A percentile compares a stretch with the other conserved stretches of the same genome.
phyloP scores from a whole-genome alignment of 2,329 filamentous ascomycete species.

The Madurella fahalii region DNA sequence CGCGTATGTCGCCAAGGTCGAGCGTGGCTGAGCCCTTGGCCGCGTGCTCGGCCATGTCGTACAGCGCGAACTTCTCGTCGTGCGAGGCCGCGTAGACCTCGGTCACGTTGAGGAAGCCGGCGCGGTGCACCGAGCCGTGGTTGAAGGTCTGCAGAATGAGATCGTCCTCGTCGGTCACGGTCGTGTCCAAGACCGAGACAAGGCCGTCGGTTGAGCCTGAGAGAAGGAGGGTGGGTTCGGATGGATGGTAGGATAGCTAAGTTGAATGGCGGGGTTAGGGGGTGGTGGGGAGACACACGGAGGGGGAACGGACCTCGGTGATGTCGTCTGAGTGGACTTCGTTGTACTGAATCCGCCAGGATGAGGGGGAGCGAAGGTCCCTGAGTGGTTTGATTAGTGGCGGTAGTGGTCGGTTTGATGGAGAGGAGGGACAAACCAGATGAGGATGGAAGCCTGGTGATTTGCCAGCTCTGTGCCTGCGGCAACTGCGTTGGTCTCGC shows the following conservation, averaged over 20 bases:
- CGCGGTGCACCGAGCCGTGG: constrained; percentile 69
- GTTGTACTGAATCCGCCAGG: constrained; percentile 51
- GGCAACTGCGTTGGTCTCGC: constrained; percentile 56
- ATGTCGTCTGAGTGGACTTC: constrained; percentile 67
- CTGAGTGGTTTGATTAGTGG: constrained; percentile 34
- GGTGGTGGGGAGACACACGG: not conserved
- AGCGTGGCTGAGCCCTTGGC: constrained; percentile 53
- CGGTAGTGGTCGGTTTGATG: not conserved
- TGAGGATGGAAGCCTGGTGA: constrained; percentile 55
- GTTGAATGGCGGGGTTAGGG: not conserved
- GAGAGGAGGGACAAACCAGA: constrained; percentile 47
- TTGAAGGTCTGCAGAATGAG: constrained; percentile 75
- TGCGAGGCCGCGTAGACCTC: constrained; percentile 71
- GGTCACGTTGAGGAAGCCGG: constrained; percentile 62
- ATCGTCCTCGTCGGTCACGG: constrained; percentile 70
- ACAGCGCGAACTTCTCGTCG: constrained; percentile 73
- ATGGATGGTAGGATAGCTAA: constrained; percentile 59
- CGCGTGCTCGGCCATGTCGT: constrained; percentile 62
- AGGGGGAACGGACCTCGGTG: constrained; percentile 45
- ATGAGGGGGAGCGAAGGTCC: constrained; percentile 52
- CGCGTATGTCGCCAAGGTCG: constrained; percentile 66
- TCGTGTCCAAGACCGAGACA: constrained; percentile 71
- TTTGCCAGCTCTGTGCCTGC: constrained; percentile 70
- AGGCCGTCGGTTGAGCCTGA: constrained; percentile 78
- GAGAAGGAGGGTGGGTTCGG: constrained; percentile 57